Base-by-base conservation (phyloP, 495 filamentous ascomycete genomes). In the Cladorrhinum samala region DNA sequence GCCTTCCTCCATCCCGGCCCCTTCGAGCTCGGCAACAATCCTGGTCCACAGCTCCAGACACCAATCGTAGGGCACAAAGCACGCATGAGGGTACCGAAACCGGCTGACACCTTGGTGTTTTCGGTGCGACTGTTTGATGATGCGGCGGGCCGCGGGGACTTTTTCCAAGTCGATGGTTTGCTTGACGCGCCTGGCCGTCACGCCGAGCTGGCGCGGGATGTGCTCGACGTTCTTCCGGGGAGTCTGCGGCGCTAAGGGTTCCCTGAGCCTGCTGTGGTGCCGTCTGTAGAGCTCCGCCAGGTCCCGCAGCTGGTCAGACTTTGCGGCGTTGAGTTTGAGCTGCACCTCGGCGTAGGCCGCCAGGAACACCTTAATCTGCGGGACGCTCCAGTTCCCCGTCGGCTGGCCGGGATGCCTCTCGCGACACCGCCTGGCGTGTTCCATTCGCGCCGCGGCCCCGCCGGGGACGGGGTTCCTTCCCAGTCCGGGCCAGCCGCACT, bases 1-100 rank as follows among this genome's bases (percentile, higher is more conserved):
- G n/a, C n/a, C n/a, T n/a, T n/a, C n/a, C n/a, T n/a, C n/a, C n/a
- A n/a, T n/a, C n/a, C n/a, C n/a, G n/a, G n/a, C n/a, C n/a, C n/a
- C n/a, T 33, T 53, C 33, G 14, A 19, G 25, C 21, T 50, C 39
- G 8, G 41, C 23, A 13, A 55, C 52, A 14, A 18, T 39, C n/a
- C n/a, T n/a, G 24, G 27, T 7, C 49, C 50, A 60, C 3, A 60
- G 46, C 17, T 21, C 14, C 53, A 60, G 37, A 45, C 53, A 56
- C 57, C 57, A 60, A 38, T 60, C 46, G 30, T 56, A 60, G 11
- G 57, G 53, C 9, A 60, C 33, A 16, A 60, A 38, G 20, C 45
- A 53, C 2, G 53, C 47, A 41, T 60, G 53, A 6, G 50, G 20
- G 17, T 45, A 60, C 1, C 40, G 21, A 18, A 13, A 38, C 7